These are phyloP conservation scores for Apodospora peruviana DNA, from an alignment of 495 filamentous ascomycete species.

Conservation along the genomic window DNA sequence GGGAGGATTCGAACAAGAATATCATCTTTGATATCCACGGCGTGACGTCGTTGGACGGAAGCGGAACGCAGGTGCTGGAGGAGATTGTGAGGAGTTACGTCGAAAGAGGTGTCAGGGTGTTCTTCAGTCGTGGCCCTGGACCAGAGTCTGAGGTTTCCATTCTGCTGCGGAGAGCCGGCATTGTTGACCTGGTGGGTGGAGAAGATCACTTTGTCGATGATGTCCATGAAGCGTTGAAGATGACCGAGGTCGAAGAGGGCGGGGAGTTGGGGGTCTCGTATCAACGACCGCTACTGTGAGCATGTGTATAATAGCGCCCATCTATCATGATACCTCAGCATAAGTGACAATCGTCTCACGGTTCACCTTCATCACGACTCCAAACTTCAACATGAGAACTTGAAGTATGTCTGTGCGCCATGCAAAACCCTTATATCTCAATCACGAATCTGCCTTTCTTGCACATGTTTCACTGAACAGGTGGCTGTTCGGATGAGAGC, in stretches of 20 bases:
- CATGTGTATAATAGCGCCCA: too few relatives aligned
- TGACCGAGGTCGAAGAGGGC: slow-evolving; percentile 65
- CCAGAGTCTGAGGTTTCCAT: slow-evolving; percentile 59
- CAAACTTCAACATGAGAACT: too few relatives aligned
- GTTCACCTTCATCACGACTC: too few relatives aligned
- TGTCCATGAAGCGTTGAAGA: slow-evolving; percentile 75
- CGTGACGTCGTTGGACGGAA: slow-evolving; percentile 87
- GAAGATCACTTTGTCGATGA: slow-evolving; percentile 69
- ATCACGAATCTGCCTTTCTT: too few relatives aligned
- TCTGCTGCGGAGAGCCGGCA: slow-evolving; percentile 73
- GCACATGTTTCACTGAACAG: too few relatives aligned
- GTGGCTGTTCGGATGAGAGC: too few relatives aligned
- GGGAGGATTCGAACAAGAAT: slow-evolving; percentile 71
- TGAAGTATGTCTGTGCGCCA: too few relatives aligned
- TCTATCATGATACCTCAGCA: too few relatives aligned
- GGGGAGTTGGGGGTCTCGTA: neutral
- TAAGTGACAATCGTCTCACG: too few relatives aligned
- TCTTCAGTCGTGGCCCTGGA: slow-evolving; percentile 74
- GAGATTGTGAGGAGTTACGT: slow-evolving; percentile 83
- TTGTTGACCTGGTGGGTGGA: slow-evolving; percentile 74
- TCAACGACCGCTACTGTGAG: too few relatives aligned
- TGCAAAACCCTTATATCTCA: too few relatives aligned
- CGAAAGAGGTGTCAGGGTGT: slow-evolving; percentile 68
- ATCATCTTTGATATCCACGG: slow-evolving; percentile 97
- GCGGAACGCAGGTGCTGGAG: slow-evolving; percentile 80